Conservation (phyloP, 2,329 filamentous ascomycete genomes). For the Fusarium papillatum region DNA sequence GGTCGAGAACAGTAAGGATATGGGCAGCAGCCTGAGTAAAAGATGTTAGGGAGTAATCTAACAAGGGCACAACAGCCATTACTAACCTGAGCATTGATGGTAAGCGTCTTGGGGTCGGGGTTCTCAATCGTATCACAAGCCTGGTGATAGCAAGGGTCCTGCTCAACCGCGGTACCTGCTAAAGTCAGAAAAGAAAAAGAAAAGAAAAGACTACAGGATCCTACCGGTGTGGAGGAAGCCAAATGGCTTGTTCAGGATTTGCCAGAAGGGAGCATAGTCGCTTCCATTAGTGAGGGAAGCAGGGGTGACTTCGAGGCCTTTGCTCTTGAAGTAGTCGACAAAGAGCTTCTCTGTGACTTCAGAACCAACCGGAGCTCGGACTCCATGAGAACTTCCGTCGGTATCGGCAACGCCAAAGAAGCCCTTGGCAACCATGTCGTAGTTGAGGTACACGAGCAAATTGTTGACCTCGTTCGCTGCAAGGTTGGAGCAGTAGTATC, state of each 20-base stretch:
- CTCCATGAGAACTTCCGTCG: constrained; percentile 37
- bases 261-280: constrained; percentile 40
- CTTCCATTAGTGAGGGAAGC: constrained; percentile 51
- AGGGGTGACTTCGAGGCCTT: constrained; percentile 41
- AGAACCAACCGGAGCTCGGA: constrained; percentile 44
- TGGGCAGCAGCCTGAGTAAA: constrained; percentile 58
- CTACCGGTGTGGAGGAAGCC: constrained; percentile 39
- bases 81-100: constrained; percentile 40
- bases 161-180: constrained; percentile 25
- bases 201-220: neutral
- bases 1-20: constrained; percentile 47
- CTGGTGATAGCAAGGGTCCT: constrained; percentile 47
- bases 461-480: constrained; percentile 32
- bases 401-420: constrained; percentile 43
- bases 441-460: constrained; percentile 39
- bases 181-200: neutral
- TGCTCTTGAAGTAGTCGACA: constrained; percentile 43
- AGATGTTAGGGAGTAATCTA: neutral
- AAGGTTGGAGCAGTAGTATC: constrained; percentile 30
- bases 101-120: constrained; percentile 47
- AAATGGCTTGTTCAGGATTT: constrained; percentile 45
- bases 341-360: constrained; percentile 43
- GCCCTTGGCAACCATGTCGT: constrained; percentile 40
- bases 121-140: constrained; percentile 54
- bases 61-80: accelerated